A percentile compares a stretch with the other conserved stretches of the same genome.
Conservation (phyloP, 345 rosid species). For the Aquilaria malaccensis region DNA sequence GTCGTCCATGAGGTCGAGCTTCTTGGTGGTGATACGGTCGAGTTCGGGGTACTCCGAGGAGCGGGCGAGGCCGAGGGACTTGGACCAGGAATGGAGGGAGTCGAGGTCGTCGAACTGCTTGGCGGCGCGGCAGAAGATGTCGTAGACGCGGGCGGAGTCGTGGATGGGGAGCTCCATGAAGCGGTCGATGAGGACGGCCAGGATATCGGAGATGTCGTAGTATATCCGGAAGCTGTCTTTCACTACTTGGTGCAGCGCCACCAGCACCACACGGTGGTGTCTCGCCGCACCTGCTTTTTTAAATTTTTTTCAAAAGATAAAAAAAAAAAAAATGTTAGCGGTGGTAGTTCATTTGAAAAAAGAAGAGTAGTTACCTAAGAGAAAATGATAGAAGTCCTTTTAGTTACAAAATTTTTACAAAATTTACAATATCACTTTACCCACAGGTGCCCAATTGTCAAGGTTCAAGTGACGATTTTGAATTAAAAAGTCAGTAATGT, state of each 20-base stretch:
- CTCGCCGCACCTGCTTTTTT: conserved; percentile 48
- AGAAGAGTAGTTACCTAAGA: too few relatives aligned
- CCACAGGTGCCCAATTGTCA: too few relatives aligned
- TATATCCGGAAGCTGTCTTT: conserved; percentile 81
- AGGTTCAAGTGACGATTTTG: too few relatives aligned
- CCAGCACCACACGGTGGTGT: conserved; percentile 58
- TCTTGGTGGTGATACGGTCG: conserved; percentile 68
- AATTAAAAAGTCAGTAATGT: too few relatives aligned
- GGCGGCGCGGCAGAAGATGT: conserved; percentile 48
- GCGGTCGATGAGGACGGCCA: conserved; percentile 58
- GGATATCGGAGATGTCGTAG: conserved; percentile 53
- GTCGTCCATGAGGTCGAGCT: conserved; percentile 79
- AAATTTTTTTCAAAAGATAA: too few relatives aligned
- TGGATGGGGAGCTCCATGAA: conserved; percentile 63
- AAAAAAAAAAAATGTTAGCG: neutral
- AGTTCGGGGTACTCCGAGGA: conserved; percentile 76
- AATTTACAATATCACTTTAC: too few relatives aligned
- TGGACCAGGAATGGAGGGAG: conserved; percentile 65
- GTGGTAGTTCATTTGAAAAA: too few relatives aligned
- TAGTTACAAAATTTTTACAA: too few relatives aligned
- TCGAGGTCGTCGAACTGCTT: conserved; percentile 78
- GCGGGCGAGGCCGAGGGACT: conserved; percentile 53
- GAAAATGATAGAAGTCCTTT: too few relatives aligned
- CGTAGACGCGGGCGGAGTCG: conserved; percentile 56
- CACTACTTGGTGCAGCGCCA: conserved; percentile 63